Conservation (phyloP, 2,329 filamentous ascomycete genomes). For the Onygenales sp. region DNA sequence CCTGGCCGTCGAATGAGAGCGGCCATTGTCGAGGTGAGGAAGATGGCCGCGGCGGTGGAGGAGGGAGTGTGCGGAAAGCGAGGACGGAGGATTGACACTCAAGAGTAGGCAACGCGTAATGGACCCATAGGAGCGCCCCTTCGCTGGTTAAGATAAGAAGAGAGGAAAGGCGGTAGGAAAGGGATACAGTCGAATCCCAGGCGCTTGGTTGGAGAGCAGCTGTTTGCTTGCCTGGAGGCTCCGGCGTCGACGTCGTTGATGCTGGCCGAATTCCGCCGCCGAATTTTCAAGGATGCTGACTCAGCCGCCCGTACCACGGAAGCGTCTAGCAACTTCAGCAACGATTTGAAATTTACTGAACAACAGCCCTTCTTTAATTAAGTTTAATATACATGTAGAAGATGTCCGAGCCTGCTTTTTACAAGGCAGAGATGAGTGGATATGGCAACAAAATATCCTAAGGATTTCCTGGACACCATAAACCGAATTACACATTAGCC, state of each 20-base stretch:
- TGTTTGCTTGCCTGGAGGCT: not conserved
- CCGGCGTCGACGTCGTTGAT: not conserved
- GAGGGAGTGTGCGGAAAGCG: conserved; percentile 12
- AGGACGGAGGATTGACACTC: conserved; percentile 14
- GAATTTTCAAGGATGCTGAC: conserved; percentile 5
- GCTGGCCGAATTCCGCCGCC: conserved; percentile 3
- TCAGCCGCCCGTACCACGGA: conserved; percentile 2
- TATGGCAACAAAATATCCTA: too few species aligned
- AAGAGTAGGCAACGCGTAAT: conserved; percentile 13
- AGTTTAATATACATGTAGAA: too few species aligned
- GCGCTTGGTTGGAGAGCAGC: not conserved
- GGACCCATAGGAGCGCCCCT: conserved; percentile 19
- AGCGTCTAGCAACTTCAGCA: not conserved
- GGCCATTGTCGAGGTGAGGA: conserved; percentile 47
- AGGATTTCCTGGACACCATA: too few species aligned
- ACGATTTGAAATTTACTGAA: too few species aligned
- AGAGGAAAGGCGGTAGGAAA: not conserved
- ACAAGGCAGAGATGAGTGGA: too few species aligned
- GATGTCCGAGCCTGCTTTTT: too few species aligned
- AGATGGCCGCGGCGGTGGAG: conserved; percentile 18
- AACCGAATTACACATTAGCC: not conserved
- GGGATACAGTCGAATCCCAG: not conserved
- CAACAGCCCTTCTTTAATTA: too few species aligned
- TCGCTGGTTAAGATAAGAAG: not conserved
- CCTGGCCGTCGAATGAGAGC: conserved; percentile 57